Conservation (phyloP, 768 basidiomycete genomes). For the Pholiota conissans region DNA sequence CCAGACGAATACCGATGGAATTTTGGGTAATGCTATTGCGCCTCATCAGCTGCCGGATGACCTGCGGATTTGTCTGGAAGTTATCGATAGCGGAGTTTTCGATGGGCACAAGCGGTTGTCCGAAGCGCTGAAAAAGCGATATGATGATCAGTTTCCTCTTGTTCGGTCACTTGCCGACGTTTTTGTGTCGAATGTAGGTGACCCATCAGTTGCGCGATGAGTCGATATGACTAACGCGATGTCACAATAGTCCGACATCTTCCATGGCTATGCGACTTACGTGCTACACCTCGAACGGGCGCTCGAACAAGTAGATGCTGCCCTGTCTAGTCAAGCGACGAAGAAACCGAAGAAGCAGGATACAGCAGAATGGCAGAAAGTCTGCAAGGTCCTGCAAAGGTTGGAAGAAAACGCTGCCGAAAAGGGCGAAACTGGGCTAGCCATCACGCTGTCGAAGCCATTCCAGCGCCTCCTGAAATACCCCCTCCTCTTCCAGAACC, state of each 20-base stretch:
- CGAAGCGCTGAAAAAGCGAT: conserved; percentile 83
- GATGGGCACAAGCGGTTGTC: conserved; percentile 87
- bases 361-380: conserved; percentile 72
- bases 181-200: conserved; percentile 91
- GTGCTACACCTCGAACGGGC: conserved; percentile 94
- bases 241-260: conserved; percentile 79
- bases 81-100: conserved; percentile 82
- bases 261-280: conserved; percentile 92
- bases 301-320: conserved; percentile 82
- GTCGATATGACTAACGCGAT: conserved; percentile 11
- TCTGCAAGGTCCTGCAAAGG: conserved; percentile 70
- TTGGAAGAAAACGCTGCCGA: conserved; percentile 81
- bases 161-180: conserved; percentile 93
- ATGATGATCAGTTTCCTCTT: conserved; percentile 94
- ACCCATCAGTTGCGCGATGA: conserved; percentile 14
- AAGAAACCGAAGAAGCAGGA: conserved; percentile 87
- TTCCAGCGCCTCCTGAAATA: conserved; percentile 97
- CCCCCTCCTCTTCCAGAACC: conserved; percentile 95
- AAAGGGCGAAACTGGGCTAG: conserved; percentile 91
- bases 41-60: conserved; percentile 88
- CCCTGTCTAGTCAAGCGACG: conserved; percentile 60
- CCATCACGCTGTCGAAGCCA: conserved; percentile 94
- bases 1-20: conserved; percentile 46
- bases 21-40: conserved; percentile 56
- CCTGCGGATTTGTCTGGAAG: conserved; percentile 80